Base-by-base conservation (phyloP, 2,329 filamentous ascomycete genomes). In the Neonectria hederae region DNA sequence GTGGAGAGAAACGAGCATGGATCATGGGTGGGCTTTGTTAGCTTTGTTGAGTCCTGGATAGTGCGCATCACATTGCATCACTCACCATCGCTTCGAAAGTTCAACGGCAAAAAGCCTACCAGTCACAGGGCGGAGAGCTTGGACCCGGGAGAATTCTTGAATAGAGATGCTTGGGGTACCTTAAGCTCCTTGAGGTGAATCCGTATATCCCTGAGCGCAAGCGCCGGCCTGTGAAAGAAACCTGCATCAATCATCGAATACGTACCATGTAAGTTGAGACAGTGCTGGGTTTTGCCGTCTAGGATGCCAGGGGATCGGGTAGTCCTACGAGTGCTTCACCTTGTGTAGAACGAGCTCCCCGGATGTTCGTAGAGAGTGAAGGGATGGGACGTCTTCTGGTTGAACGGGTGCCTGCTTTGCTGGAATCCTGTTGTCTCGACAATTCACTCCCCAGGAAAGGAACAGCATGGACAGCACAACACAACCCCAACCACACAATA, bases 1-100 rank as follows among this genome's bases (percentile, higher is more conserved):
- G 60, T 49, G 54, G 54, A 54, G 60, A 30, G 54, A 24, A 17
- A 30, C 19, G 54, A 14, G 11, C 54, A 54, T 59, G 61, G 61
- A 57, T 58, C 26, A 51, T 43, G 54, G 46, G 26, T 38, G 35
- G 6, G 35, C 35, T 38, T 38, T 38, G n/a, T 38, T 38, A 38
- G 35, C 35, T 17, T 35, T 7, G 30, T 55, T 46, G 43, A 21
- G n/a, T 21, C 43, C 9, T 26, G 43, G 32, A 35, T 35, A 35
- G 32, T 35, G 14, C 32, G 5, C 32, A 35, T 35, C 32, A 7
- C 14, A 35, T 35, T 11, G 30, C 30, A 9, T 28, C 28, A 28
- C 8, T 28, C 8, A 7, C 10, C 17, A 14, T 56, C 26, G 54
- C 54, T 32, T 56, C 26, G 30, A 38, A 38, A 24, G 14, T 61